Conservation (phyloP, 1,139 yeast genomes). For the Wickerhamomyces sp. region DNA sequence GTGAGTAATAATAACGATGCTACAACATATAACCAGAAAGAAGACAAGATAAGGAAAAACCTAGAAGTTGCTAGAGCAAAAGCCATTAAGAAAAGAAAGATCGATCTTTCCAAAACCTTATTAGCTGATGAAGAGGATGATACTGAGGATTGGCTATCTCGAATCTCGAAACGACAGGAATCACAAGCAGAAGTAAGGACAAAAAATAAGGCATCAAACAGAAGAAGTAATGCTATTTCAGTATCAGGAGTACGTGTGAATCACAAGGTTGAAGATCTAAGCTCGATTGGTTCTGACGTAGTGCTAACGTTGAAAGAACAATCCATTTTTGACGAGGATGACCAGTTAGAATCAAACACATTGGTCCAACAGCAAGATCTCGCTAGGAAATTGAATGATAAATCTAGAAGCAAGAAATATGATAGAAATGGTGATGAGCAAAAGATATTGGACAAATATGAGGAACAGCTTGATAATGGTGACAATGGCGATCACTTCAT, state of each 20-base stretch:
- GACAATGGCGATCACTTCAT: conserved; percentile 22
- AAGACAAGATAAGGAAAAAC: conserved; percentile 17
- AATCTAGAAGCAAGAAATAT: conserved; percentile 23
- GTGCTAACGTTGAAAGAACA: conserved; percentile 65
- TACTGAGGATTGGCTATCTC: conserved; percentile 38
- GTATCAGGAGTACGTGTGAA: conserved; percentile 40
- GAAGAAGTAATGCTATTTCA: conserved; percentile 26
- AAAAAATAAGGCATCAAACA: conserved; percentile 4
- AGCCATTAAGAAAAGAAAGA: conserved; percentile 20
- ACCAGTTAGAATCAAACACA: conserved; percentile 43
- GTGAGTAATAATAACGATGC: too few relatives aligned
- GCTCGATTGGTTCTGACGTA: conserved; percentile 34
- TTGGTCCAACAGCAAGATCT: conserved; percentile 32
- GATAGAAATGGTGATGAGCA: conserved; percentile 10
- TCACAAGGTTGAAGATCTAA: conserved; percentile 37
- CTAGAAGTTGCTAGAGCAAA: conserved; percentile 23
- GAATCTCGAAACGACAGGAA: conserved; percentile 19
- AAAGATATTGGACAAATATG: conserved; percentile 21
- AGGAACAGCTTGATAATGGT: conserved; percentile 15
- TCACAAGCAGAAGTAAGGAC: conserved; percentile 12
- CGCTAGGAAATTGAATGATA: conserved; percentile 27
- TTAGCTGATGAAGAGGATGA: conserved; percentile 26
- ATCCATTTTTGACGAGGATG: conserved; percentile 46
- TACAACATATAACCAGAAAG: conserved; percentile 6
- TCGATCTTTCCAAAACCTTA: conserved; percentile 19